phyloP scores from a whole-genome alignment of 2,329 filamentous ascomycete species.

The Penicillium sp. region DNA sequence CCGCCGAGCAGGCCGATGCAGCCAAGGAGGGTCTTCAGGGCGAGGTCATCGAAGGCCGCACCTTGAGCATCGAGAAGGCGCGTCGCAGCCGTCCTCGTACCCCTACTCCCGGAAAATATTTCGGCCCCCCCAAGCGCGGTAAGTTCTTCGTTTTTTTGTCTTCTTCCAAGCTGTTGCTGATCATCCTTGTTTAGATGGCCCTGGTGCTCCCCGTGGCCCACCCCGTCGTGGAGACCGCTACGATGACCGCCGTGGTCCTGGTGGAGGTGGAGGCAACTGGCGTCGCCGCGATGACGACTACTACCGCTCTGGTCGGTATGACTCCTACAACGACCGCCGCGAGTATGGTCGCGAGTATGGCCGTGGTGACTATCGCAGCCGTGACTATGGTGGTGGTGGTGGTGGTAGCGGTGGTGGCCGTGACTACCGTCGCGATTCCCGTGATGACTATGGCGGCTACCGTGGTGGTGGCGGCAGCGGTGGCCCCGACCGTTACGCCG shows the following conservation, averaged over 20 bases:
- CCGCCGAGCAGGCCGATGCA: slow-evolving; percentile 89
- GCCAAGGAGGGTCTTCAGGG: slow-evolving; percentile 95
- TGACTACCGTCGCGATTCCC: slow-evolving; percentile 46
- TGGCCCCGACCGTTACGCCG: slow-evolving; percentile 43
- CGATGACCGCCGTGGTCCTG: slow-evolving; percentile 55
- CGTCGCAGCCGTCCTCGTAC: slow-evolving; percentile 91
- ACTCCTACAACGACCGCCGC: slow-evolving; percentile 53
- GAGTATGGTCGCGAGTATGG: slow-evolving; percentile 63
- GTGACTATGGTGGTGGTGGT: slow-evolving; percentile 43
- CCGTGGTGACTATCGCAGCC: slow-evolving; percentile 52
- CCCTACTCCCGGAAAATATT: slow-evolving; percentile 98
- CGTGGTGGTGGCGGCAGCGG: slow-evolving; percentile 27
- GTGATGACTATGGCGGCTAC: slow-evolving; percentile 42
- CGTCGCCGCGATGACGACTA: slow-evolving; percentile 46
- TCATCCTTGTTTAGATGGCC: slow-evolving; percentile 28
- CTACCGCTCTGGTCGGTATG: slow-evolving; percentile 45
- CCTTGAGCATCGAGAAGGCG: slow-evolving; percentile 97
- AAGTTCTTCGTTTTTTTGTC: slow-evolving; percentile 41
- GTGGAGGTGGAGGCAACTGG: slow-evolving; percentile 51
- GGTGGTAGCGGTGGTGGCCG: slow-evolving; percentile 42
- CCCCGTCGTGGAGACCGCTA: slow-evolving; percentile 47
- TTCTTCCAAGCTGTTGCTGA: not conserved
- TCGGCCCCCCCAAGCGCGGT: slow-evolving; percentile 97
- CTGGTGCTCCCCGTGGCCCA: slow-evolving; percentile 38
- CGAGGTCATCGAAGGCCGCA: slow-evolving; percentile 91